Evolutionary conservation across 2,329 filamentous ascomycete species (phyloP).

Genomic region (Coniochaeta sp.): DNA sequence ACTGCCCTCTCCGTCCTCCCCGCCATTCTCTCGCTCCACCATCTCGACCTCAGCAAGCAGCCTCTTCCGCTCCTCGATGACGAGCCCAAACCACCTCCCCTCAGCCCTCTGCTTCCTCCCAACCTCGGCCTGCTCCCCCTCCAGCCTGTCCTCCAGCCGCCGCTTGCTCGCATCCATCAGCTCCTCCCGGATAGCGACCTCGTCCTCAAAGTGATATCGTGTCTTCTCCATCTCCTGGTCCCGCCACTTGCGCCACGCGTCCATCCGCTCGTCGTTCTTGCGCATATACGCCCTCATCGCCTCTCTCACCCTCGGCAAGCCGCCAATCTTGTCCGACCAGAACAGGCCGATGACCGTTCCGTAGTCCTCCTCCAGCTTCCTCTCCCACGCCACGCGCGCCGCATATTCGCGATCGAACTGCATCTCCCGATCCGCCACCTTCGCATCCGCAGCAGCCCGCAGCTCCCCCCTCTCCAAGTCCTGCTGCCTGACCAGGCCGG

Average conservation of each 20-base stretch:
- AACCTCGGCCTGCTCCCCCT: constrained; percentile 22
- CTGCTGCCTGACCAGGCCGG: constrained; percentile 25
- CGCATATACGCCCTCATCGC: constrained; percentile 26
- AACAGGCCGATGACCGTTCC: constrained; percentile 26
- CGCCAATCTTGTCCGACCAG: constrained; percentile 27
- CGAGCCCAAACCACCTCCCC: constrained; percentile 36
- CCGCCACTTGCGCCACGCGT: constrained; percentile 32
- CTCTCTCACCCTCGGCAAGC: constrained; percentile 17
- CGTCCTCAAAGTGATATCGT: constrained; percentile 27
- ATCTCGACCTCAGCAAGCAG: constrained; percentile 33
- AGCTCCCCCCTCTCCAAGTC: constrained; percentile 22
- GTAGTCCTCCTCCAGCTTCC: constrained; percentile 35
- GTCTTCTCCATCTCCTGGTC: constrained; percentile 30
- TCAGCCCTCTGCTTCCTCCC: constrained; percentile 31
- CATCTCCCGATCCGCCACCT: constrained; percentile 24
- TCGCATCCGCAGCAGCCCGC: constrained; percentile 14
- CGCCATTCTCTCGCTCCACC: constrained; percentile 32
- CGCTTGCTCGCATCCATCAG: constrained; percentile 30
- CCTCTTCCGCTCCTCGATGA: constrained; percentile 33
- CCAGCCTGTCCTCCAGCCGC: constrained; percentile 17
- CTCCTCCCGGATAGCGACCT: constrained; percentile 31
- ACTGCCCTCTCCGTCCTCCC: constrained; percentile 2
- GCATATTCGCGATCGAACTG: constrained; percentile 31
- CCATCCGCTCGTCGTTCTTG: constrained; percentile 32
- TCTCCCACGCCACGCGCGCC: constrained; percentile 31